Conservation (phyloP, 371 early-diverging fungal species). For the Mucor piriformis region DNA sequence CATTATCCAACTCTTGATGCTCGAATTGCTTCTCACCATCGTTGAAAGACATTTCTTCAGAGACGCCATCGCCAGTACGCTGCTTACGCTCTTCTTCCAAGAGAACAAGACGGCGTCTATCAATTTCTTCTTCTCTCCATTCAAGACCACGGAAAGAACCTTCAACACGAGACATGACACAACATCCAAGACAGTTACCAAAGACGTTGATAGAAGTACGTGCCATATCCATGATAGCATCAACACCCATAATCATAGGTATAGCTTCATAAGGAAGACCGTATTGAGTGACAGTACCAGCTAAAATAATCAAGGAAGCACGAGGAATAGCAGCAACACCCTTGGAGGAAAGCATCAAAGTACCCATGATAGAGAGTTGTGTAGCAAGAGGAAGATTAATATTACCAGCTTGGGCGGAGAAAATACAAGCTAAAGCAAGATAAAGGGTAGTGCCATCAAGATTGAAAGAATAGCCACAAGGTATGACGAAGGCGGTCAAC, state of each 20-base stretch:
- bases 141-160: conserved; percentile 66
- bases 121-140: conserved; percentile 49
- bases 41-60: conserved; percentile 6
- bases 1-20: conserved; percentile 2
- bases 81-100: conserved; percentile 3
- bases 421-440: conserved; percentile 67
- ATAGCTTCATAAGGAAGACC: conserved; percentile 63
- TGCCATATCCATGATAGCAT: conserved; percentile 83
- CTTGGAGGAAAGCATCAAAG: conserved; percentile 77
- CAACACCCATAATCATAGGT: conserved; percentile 70
- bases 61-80: conserved; percentile 6
- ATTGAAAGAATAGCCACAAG: conserved; percentile 83
- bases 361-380: conserved; percentile 74
- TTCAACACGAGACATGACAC: conserved; percentile 76
- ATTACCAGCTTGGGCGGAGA: conserved; percentile 71
- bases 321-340: conserved; percentile 84
- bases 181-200: conserved; percentile 78
- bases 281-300: conserved; percentile 38
- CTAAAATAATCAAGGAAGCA: conserved; percentile 57
- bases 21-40: conserved; percentile 7
- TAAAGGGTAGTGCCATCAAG: conserved; percentile 84
- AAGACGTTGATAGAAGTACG: conserved; percentile 74
- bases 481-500: conserved; percentile 76
- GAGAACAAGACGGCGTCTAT: conserved; percentile 25
- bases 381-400: conserved; percentile 58